Conservation (phyloP, 768 basidiomycete genomes). For the Trametes cinnabarina region DNA sequence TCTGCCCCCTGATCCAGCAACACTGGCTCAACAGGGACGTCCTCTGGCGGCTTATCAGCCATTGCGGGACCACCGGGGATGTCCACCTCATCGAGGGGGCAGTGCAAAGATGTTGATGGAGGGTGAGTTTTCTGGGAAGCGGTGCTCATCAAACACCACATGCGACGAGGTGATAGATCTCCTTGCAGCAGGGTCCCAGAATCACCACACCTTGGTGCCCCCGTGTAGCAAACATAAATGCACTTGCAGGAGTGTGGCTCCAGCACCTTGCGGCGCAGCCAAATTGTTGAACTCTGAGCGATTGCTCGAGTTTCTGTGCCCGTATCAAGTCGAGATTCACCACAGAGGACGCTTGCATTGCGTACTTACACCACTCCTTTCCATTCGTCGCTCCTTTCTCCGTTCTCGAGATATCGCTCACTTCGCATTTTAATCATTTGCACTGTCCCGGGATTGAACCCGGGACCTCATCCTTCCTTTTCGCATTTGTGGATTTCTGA, state of each 20-base stretch:
- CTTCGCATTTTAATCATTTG: too few relatives aligned
- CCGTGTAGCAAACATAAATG: conserved; percentile 25
- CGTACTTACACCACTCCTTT: too few relatives aligned
- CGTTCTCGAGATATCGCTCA: too few relatives aligned
- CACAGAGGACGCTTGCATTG: too few relatives aligned
- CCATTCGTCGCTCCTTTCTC: too few relatives aligned
- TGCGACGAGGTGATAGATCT: conserved; percentile 11
- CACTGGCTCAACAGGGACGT: conserved; percentile 6
- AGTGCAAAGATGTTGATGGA: neutral
- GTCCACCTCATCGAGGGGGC: conserved; percentile 1
- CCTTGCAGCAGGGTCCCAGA: conserved; percentile 15
- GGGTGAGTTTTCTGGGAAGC: neutral
- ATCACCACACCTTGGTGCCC: neutral
- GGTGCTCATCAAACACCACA: conserved; percentile 12
- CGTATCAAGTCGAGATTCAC: too few relatives aligned
- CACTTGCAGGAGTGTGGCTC: conserved; percentile 31
- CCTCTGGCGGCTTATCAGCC: neutral
- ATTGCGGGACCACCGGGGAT: neutral
- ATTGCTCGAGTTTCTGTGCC: too few relatives aligned
- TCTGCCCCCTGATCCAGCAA: conserved; percentile 14
- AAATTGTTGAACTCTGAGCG: too few relatives aligned
- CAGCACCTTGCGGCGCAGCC: conserved; percentile 24
- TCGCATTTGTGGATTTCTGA: too few relatives aligned
- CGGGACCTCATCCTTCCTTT: too few relatives aligned
- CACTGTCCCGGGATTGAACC: too few relatives aligned